phyloP scores from a whole-genome alignment of 768 basidiomycete genomes.

The Macrolepiota fuliginosa region DNA sequence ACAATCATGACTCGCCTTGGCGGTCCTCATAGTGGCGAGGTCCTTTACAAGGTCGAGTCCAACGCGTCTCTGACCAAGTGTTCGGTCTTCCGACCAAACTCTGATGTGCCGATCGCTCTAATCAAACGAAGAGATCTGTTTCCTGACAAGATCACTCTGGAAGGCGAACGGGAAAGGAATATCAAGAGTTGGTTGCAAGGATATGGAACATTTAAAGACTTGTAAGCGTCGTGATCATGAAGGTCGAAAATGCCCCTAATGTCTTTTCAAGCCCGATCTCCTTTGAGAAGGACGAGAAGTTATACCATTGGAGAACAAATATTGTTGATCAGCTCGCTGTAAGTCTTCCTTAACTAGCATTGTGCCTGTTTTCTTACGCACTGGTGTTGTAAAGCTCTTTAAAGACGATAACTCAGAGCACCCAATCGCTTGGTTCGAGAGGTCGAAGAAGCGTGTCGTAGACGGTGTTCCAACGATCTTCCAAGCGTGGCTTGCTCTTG shows the following conservation, averaged over 20 bases:
- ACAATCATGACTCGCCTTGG: conserved; percentile 5
- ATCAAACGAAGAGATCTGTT: conserved; percentile 19
- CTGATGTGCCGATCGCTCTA: conserved; percentile 16
- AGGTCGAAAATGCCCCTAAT: background rate
- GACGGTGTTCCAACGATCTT: background rate
- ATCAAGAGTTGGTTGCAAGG: conserved; percentile 23
- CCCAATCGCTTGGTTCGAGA: background rate
- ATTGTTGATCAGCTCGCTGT: conserved; percentile 21
- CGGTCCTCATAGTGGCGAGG: background rate
- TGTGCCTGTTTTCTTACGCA: background rate
- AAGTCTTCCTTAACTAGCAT: background rate
- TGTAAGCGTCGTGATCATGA: conserved; percentile 15
- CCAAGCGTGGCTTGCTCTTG: background rate
- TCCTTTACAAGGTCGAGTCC: conserved; percentile 6
- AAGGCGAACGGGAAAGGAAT: conserved; percentile 17
- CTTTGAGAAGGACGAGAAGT: conserved; percentile 19
- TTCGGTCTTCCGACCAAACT: background rate
- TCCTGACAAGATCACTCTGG: conserved; percentile 21
- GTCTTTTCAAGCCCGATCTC: conserved; percentile 19
- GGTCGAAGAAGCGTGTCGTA: background rate
- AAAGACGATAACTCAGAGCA: background rate
- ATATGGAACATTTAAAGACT: conserved; percentile 16
- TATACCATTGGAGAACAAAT: conserved; percentile 21
- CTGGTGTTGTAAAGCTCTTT: background rate
- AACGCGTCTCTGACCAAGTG: conserved; percentile 4